Evolutionary conservation across 305 asterid species (phyloP).

Genomic region (Fraxinus nigra): DNA sequence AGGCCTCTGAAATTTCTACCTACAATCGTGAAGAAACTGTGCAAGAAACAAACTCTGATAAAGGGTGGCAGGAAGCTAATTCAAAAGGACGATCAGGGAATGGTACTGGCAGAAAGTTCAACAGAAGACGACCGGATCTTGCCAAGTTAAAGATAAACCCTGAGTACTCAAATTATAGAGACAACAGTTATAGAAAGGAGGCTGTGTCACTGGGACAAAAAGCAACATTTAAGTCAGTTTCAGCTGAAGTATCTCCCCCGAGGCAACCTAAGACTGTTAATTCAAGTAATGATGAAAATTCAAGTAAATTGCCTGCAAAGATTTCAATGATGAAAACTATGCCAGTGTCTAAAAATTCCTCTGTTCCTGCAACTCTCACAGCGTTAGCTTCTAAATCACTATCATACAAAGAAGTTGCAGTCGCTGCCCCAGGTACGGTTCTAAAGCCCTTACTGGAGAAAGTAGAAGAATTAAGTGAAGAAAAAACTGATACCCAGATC

Average conservation of each 20-base stretch:
- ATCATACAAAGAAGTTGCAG: conserved; percentile 98
- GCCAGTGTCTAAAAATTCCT: conserved; percentile 44
- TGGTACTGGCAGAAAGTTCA: conserved; percentile 53
- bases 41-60: conserved; percentile 63
- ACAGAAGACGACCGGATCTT: conserved; percentile 71
- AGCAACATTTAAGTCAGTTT: conserved; percentile 38
- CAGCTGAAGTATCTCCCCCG: conserved; percentile 43
- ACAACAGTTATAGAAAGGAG: conserved; percentile 53
- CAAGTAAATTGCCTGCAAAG: conserved; percentile 46
- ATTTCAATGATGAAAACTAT: conserved; percentile 40
- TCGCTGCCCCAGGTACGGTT: conserved; percentile 95
- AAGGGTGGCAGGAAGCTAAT: conserved; percentile 98
- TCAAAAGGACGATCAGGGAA: conserved; percentile 71
- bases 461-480: conserved; percentile 72
- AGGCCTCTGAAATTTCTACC: conserved; percentile 25
- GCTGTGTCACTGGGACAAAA: conserved; percentile 55
- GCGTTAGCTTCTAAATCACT: conserved; percentile 82
- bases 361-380: conserved; percentile 55
- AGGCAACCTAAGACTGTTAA: conserved; percentile 48
- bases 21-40: conserved; percentile 37
- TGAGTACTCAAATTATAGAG: conserved; percentile 46
- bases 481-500: conserved; percentile 54
- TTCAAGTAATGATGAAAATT: conserved; percentile 40
- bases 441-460: conserved; percentile 93
- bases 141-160: conserved; percentile 63